Conservation (phyloP, 768 basidiomycete species). For the Boletus pseudopeckii region DNA sequence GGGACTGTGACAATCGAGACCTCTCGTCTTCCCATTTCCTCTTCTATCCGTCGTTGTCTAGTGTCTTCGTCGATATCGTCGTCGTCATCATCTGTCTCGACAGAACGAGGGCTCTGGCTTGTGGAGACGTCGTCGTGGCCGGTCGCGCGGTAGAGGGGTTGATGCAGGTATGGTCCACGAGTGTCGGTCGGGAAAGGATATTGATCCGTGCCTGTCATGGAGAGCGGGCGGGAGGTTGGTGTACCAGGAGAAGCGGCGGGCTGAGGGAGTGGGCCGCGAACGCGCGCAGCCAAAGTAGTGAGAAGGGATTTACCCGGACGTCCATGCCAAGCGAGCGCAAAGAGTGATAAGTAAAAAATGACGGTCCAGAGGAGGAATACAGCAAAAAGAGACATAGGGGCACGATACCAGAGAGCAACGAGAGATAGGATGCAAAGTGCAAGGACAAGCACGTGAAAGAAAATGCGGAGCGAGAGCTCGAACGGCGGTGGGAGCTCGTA, state of each 20-base stretch:
- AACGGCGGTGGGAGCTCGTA: constrained; percentile 36
- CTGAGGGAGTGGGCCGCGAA: constrained; percentile 36
- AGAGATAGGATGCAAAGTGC: constrained; percentile 57
- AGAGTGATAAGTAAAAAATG: constrained; percentile 53
- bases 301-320: constrained; percentile 57
- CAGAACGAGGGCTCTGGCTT: constrained; percentile 43
- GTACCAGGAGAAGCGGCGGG: constrained; percentile 34
- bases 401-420: constrained; percentile 55
- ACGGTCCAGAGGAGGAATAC: constrained; percentile 63
- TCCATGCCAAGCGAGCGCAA: constrained; percentile 55
- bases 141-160: constrained; percentile 54
- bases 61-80: constrained; percentile 74
- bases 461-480: constrained; percentile 42
- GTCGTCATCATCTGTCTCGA: constrained; percentile 58
- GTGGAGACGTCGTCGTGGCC: constrained; percentile 42
- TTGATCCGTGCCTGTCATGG: constrained; percentile 39
- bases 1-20: constrained; percentile 80
- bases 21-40: constrained; percentile 77
- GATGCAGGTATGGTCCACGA: constrained; percentile 64
- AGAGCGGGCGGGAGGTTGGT: constrained; percentile 39
- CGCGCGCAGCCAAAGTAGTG: constrained; percentile 43
- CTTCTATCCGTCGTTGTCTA: constrained; percentile 71
- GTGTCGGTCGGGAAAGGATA: constrained; percentile 44
- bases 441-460: constrained; percentile 57
- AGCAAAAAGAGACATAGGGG: constrained; percentile 53